A percentile compares a stretch with the other conserved stretches of the same genome.
Conservation (phyloP, 345 rosid genomes). For the Arabidopsis suecica region DNA sequence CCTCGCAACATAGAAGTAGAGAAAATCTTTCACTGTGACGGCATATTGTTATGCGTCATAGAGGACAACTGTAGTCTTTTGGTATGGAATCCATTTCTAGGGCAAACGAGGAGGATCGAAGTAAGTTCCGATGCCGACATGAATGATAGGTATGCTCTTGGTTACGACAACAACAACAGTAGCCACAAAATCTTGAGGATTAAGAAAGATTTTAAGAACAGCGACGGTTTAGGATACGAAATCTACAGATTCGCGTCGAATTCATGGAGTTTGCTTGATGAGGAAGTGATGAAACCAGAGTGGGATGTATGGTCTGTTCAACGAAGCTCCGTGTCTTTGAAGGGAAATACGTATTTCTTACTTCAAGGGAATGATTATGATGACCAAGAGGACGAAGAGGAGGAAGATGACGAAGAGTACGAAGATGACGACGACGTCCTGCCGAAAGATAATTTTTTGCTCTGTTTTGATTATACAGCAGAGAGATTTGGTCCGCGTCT, state of each 20-base stretch:
- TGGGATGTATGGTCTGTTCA: not conserved
- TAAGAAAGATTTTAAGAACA: not conserved
- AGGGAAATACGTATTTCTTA: not conserved
- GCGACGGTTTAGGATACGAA: not conserved
- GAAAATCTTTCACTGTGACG: too few relatives aligned
- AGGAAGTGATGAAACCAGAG: not conserved
- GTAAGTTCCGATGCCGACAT: too few relatives aligned
- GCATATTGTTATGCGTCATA: too few relatives aligned
- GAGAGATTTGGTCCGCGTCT: constrained; percentile 16
- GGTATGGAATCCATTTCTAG: too few relatives aligned
- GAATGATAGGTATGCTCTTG: too few relatives aligned
- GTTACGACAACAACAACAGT: not conserved
- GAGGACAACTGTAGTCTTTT: too few relatives aligned
- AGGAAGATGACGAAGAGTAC: not conserved
- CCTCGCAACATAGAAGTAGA: too few relatives aligned
- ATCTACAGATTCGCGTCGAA: not conserved
- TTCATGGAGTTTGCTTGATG: constrained; percentile 10
- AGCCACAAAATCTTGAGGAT: constrained; percentile 14
- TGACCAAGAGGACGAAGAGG: not conserved
- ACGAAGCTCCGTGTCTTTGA: not conserved
- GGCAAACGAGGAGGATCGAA: too few relatives aligned
- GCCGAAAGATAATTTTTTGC: not conserved
- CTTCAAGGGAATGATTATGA: not conserved
- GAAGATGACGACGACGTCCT: not conserved
- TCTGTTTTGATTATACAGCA: constrained; percentile 19